phyloP scores from a whole-genome alignment of 1,139 yeast species.

The Meyerozyma elateridarum region DNA sequence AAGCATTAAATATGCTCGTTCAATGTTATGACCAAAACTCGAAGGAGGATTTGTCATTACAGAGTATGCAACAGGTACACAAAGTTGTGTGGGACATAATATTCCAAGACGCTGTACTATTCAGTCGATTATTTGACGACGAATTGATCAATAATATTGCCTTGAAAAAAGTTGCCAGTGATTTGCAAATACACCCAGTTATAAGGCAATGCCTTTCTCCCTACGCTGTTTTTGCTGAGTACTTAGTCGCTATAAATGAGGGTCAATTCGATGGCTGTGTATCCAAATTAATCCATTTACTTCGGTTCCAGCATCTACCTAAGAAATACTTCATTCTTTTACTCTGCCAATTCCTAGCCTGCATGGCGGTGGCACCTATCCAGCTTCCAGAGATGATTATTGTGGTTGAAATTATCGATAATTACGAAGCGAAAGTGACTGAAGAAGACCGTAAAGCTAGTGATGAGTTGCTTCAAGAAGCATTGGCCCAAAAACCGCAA shows the following conservation, averaged over 20 bases:
- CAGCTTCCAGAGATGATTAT: constrained; percentile 43
- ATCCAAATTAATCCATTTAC: constrained; percentile 44
- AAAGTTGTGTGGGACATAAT: constrained; percentile 40
- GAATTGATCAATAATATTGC: constrained; percentile 51
- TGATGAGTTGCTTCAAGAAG: constrained; percentile 28
- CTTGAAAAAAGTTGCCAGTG: constrained; percentile 30
- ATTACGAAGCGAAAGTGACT: constrained; percentile 32
- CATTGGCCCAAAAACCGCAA: constrained; percentile 19
- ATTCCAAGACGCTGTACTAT: constrained; percentile 58
- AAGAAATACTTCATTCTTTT: constrained; percentile 49
- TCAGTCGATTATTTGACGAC: constrained; percentile 51
- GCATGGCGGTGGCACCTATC: constrained; percentile 26
- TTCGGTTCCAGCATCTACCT: constrained; percentile 66
- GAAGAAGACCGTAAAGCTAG: constrained; percentile 25
- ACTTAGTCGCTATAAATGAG: constrained; percentile 28
- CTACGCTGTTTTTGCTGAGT: constrained; percentile 60
- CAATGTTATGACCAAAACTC: constrained; percentile 52
- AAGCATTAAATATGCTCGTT: constrained; percentile 65
- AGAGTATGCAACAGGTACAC: constrained; percentile 34
- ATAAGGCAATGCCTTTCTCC: constrained; percentile 69
- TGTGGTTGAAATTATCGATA: constrained; percentile 45
- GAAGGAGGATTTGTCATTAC: constrained; percentile 11
- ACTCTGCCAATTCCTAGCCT: constrained; percentile 46
- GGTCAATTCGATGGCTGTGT: constrained; percentile 22
- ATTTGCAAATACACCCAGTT: constrained; percentile 45